Percentiles rank a stretch among this genome's conserved stretches.
These are phyloP conservation scores for Breynia disticha DNA, from an alignment of 441 rosid species.

Conservation along the genomic window DNA sequence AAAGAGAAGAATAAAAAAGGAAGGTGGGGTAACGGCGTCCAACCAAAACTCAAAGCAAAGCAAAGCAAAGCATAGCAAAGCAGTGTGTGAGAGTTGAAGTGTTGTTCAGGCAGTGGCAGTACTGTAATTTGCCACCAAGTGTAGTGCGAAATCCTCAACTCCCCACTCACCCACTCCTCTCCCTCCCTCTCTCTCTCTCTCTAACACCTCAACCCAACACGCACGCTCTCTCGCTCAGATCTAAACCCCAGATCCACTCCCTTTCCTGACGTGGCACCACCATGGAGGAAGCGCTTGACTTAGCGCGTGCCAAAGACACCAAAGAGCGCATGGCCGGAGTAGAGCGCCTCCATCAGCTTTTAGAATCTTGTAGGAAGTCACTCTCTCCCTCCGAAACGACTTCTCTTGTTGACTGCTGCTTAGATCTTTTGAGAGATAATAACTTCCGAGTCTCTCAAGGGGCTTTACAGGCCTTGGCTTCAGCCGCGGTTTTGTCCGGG, in stretches of 20 bases:
- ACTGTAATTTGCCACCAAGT: too few relatives aligned
- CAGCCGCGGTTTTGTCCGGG: constrained; percentile 98
- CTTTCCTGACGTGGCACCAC: background rate
- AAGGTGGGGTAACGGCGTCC: too few relatives aligned
- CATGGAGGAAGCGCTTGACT: constrained; percentile 95
- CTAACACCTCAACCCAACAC: background rate
- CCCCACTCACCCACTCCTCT: background rate
- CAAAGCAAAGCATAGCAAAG: too few relatives aligned
- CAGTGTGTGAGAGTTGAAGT: too few relatives aligned
- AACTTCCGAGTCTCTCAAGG: constrained; percentile 94
- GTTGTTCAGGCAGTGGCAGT: too few relatives aligned
- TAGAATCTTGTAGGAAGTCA: constrained; percentile 81
- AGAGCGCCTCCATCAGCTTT: constrained; percentile 80
- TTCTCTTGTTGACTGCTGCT: constrained; percentile 82
- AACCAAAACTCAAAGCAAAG: too few relatives aligned
- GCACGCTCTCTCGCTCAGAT: too few relatives aligned
- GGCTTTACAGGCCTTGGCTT: constrained; percentile 89
- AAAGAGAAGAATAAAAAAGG: too few relatives aligned
- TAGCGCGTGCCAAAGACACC: constrained; percentile 94
- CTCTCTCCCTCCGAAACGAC: constrained; percentile 66
- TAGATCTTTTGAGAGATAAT: constrained; percentile 94
- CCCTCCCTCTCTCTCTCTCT: background rate
- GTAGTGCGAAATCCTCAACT: background rate
- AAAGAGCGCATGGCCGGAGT: constrained; percentile 99
- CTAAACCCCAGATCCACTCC: constrained; percentile 19